Base-by-base conservation (phyloP, 1,284 basidiomycete genomes). In the Papiliotrema nemorosa region DNA sequence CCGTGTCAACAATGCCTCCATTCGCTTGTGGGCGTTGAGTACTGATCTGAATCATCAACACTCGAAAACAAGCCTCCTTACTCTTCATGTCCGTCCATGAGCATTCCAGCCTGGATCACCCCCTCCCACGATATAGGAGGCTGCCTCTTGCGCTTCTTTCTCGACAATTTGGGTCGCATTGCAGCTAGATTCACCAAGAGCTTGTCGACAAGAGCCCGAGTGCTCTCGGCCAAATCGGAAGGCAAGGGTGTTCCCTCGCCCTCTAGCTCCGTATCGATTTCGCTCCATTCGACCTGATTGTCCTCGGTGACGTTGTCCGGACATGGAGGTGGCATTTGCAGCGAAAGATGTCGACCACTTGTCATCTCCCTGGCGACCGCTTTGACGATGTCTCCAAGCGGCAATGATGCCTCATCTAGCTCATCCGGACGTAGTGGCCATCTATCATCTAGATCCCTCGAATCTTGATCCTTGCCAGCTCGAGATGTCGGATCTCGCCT, bases 141-240 rank as follows among this genome's bases (percentile, higher is more conserved):
- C 37, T 42, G 2, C 18, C 18, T 18, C 26, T 39, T 21, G 14
- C 42, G 40, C 35, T 45, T 35, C 18, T 31, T 22, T 7, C 40
- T 18, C 7, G 35, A 20, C 20, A 25, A 10, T 16, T 18, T 26
- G 2, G 53, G 49, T 34, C 49, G 27, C 14, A 25, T n/a, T 7
- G 27, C 46, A 18, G 50, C 53, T 22, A 55, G 42, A 10, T 31
- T 29, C 3, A 48, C 35, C 31, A 55, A 29, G 34, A 46, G 22
- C 36, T 40, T 25, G 33, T 55, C 37, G 21, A 52, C 10, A 26
- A 34, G 45, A 26, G 24, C 41, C 35, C 14, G 42, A 5, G 49
- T 50, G 4, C 27, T n/a, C 12, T 40, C 14, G 10, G 44, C 45
- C 9, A 55, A 13, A 16, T 48, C 41, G 3, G 20, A 12, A 16